Conservation (phyloP, 768 basidiomycete species). For the Tulasnella sp. region DNA sequence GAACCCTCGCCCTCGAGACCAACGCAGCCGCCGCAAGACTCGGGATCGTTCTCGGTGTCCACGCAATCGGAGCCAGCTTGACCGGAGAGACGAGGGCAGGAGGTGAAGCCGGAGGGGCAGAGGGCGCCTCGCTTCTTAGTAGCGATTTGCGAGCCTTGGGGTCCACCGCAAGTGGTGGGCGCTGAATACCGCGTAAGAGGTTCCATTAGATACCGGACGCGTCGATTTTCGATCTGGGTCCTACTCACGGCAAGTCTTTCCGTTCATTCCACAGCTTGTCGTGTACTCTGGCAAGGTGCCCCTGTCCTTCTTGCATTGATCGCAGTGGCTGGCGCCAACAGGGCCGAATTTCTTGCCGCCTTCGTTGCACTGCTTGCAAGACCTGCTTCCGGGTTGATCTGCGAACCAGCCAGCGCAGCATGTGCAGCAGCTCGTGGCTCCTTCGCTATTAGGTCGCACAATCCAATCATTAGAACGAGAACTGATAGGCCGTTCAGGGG, state of each 20-base stretch:
- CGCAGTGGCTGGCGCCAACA: not conserved
- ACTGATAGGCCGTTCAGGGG: too few relatives aligned
- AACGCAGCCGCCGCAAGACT: conserved; percentile 23
- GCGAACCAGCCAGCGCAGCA: not conserved
- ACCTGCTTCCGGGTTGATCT: not conserved
- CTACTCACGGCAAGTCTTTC: not conserved
- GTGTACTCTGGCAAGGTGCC: too few relatives aligned
- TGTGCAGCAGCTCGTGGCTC: not conserved
- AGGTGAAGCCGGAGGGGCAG: conserved; percentile 5
- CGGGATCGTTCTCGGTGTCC: conserved; percentile 14
- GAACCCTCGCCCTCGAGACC: not conserved
- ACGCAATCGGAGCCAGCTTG: conserved; percentile 23
- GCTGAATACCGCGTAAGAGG: not conserved
- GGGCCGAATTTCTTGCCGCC: not conserved
- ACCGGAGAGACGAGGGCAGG: conserved; percentile 5
- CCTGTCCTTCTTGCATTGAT: not conserved
- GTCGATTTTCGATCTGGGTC: not conserved
- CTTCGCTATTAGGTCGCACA: not conserved
- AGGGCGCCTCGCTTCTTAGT: not conserved
- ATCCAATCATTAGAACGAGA: not conserved
- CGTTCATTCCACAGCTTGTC: too few relatives aligned
- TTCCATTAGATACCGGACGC: not conserved
- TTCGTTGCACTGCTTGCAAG: not conserved
- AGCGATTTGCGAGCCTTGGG: not conserved
- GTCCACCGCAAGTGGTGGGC: not conserved